phyloP scores from a whole-genome alignment of 768 basidiomycete species.

The Heimioporus sp. region DNA sequence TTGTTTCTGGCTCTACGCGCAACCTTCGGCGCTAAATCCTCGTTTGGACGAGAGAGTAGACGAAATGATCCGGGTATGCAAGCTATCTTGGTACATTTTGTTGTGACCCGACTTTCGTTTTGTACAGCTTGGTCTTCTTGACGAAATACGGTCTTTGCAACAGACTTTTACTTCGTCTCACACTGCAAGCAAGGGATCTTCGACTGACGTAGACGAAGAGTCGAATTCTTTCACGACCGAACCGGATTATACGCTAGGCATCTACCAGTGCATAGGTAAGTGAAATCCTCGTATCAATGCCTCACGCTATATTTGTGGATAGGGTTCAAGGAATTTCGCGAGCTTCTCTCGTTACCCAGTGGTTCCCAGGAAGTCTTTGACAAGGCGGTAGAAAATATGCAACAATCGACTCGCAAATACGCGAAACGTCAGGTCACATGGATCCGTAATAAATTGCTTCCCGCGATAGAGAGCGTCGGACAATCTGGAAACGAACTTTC shows the following conservation, averaged over 20 bases:
- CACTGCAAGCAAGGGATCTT: neutral
- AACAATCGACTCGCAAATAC: conserved; percentile 84
- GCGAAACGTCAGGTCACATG: conserved; percentile 90
- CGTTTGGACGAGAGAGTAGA: conserved; percentile 83
- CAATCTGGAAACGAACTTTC: conserved; percentile 24
- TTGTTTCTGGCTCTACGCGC: conserved; percentile 89
- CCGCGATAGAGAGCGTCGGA: conserved; percentile 51
- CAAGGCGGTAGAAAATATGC: conserved; percentile 74
- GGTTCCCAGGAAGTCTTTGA: conserved; percentile 43
- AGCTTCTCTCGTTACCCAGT: conserved; percentile 51
- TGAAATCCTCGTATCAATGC: neutral
- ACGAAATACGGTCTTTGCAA: conserved; percentile 67
- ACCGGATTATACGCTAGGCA: conserved; percentile 71
- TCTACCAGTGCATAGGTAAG: conserved; percentile 92
- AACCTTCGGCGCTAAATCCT: conserved; percentile 54
- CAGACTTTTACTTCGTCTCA: conserved; percentile 14
- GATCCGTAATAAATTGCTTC: conserved; percentile 88
- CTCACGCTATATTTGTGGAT: conserved; percentile 8
- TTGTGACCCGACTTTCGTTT: neutral
- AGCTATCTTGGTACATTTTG: neutral
- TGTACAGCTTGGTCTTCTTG: conserved; percentile 68
- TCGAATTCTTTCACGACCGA: neutral
- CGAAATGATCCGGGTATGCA: conserved; percentile 77
- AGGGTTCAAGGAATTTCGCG: conserved; percentile 93
- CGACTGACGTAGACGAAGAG: neutral